These are phyloP conservation scores for Epichloe coenophiala DNA, from an alignment of 2,329 filamentous ascomycete genomes.

Conservation along the genomic window DNA sequence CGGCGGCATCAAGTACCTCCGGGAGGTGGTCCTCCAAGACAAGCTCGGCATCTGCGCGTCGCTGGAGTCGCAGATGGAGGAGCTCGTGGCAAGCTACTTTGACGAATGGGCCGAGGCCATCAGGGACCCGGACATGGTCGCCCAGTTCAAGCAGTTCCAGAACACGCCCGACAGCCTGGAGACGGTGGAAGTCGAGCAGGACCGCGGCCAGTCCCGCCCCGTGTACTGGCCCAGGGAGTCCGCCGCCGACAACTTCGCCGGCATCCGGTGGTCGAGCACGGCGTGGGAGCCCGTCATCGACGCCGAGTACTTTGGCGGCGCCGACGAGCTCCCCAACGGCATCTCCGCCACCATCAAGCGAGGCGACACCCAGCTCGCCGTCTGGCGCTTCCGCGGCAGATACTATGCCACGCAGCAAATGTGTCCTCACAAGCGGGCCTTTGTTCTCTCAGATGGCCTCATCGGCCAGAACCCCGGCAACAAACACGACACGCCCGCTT, in stretches of 20 bases:
- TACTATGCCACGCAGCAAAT: slow-evolving; percentile 87
- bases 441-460: slow-evolving; percentile 76
- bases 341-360: slow-evolving; percentile 69
- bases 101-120: slow-evolving; percentile 86
- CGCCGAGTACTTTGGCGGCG: slow-evolving; percentile 51
- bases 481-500: slow-evolving; percentile 14
- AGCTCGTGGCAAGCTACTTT: slow-evolving; percentile 72
- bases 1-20: slow-evolving; percentile 71
- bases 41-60: slow-evolving; percentile 74
- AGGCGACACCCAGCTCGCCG: slow-evolving; percentile 75
- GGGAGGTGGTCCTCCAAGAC: slow-evolving; percentile 72
- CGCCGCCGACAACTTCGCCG: slow-evolving; percentile 58
- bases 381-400: slow-evolving; percentile 69
- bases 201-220: slow-evolving; percentile 61
- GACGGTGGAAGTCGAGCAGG: slow-evolving; percentile 54
- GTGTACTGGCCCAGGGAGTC: slow-evolving; percentile 65
- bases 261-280: slow-evolving; percentile 46
- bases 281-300: slow-evolving; percentile 72
- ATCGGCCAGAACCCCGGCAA: slow-evolving; percentile 49
- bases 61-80: slow-evolving; percentile 77
- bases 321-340: slow-evolving; percentile 52
- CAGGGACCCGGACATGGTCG: slow-evolving; percentile 50
- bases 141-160: slow-evolving; percentile 68
- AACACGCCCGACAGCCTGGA: slow-evolving; percentile 64
- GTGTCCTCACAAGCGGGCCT: slow-evolving; percentile 86